A percentile compares a stretch with the other conserved stretches of the same genome.
phyloP scores from a whole-genome alignment of 2,329 filamentous ascomycete genomes.

The Neonectria hederae region DNA sequence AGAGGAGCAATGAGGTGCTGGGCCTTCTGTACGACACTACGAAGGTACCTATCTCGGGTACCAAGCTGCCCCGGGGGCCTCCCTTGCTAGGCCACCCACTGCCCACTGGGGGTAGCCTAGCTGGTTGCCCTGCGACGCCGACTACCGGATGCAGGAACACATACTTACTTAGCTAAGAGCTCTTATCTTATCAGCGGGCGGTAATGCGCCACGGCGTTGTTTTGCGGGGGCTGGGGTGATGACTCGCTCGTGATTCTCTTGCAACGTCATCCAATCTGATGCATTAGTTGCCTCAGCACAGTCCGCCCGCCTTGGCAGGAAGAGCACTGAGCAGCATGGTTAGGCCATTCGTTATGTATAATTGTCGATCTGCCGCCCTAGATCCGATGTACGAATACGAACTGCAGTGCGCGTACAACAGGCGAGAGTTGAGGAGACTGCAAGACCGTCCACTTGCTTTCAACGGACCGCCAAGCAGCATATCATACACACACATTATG shows the following conservation, averaged over 20 bases:
- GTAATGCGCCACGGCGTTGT: not conserved
- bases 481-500: no score
- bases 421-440: no score
- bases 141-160: conserved; percentile 3
- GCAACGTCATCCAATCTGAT: not conserved
- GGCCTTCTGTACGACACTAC: not conserved
- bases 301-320: not conserved
- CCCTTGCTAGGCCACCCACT: no score
- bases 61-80: not conserved
- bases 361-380: not conserved
- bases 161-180: conserved; percentile 11
- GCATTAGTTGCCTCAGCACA: not conserved
- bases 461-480: no score
- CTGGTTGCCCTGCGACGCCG: conserved; percentile 13
- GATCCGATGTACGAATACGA: not conserved
- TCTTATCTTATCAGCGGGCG: conserved; percentile 32
- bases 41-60: not conserved
- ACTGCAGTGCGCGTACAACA: conserved; percentile 20
- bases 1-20: conserved; percentile 18
- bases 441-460: no score
- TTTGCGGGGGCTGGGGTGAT: not conserved
- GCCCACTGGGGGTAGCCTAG: not conserved
- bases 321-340: no score
- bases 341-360: not conserved
- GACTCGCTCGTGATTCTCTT: not conserved